These are phyloP conservation scores for Larix sibirica DNA, from an alignment of 83 land plant genomes.

Conservation along the genomic window DNA sequence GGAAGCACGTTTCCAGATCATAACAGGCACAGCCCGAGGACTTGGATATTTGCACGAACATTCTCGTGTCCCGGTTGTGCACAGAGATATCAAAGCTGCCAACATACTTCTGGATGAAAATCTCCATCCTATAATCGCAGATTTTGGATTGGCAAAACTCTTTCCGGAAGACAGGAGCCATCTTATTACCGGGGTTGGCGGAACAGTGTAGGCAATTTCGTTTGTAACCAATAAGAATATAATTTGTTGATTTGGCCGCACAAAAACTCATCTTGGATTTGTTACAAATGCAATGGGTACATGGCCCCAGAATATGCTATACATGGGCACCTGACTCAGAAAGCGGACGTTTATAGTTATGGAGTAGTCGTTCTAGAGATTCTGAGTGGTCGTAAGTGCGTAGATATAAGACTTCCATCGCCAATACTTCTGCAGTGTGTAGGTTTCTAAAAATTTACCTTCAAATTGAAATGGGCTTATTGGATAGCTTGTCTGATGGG, in stretches of 20 bases:
- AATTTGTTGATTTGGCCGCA: not conserved
- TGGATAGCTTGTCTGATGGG: not conserved
- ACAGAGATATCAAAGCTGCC: not conserved
- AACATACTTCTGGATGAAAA: constrained; percentile 2
- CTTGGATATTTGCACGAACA: not conserved
- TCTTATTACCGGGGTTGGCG: not conserved
- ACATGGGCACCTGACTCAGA: not conserved
- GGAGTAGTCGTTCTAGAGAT: not conserved
- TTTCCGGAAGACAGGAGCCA: not conserved
- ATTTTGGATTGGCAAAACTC: not conserved
- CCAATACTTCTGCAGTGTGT: not conserved
- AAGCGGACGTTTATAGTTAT: not conserved
- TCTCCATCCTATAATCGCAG: not conserved
- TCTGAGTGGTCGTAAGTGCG: not conserved
- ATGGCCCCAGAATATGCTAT: not conserved
- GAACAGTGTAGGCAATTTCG: not conserved
- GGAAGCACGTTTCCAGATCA: not conserved
- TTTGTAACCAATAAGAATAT: not conserved
- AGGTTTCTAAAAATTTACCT: not conserved
- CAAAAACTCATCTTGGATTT: not conserved
- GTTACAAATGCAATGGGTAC: not conserved
- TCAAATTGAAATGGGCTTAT: too few species aligned
- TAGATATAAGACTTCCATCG: not conserved
- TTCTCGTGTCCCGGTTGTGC: not conserved
- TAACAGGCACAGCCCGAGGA: not conserved